These are phyloP conservation scores for Taphrina pruni DNA, from an alignment of 1,139 yeast genomes.

Conservation along the genomic window DNA sequence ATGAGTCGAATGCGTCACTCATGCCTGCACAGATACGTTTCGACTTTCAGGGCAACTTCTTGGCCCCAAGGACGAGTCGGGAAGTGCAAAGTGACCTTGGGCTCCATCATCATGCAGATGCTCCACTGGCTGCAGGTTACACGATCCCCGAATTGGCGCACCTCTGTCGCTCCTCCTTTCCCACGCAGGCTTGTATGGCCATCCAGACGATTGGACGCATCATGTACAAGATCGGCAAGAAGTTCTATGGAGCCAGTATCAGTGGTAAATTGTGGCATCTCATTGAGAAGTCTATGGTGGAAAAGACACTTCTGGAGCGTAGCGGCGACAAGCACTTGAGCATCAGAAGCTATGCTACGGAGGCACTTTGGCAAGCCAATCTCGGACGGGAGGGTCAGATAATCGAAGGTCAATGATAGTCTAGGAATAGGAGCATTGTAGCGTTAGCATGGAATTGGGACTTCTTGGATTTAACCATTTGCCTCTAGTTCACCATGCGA, in stretches of 20 bases:
- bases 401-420: slow-evolving; percentile 16
- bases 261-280: slow-evolving; percentile 77
- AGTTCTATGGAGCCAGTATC: slow-evolving; percentile 58
- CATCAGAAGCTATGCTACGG: slow-evolving; percentile 83
- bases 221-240: slow-evolving; percentile 75
- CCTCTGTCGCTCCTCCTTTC: slow-evolving; percentile 74
- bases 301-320: slow-evolving; percentile 76
- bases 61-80: slow-evolving; percentile 59
- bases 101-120: slow-evolving; percentile 87
- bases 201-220: slow-evolving; percentile 87
- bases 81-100: slow-evolving; percentile 67
- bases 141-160: slow-evolving; percentile 83
- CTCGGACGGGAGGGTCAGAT: slow-evolving; percentile 49
- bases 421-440: neutral
- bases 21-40: slow-evolving; percentile 68
- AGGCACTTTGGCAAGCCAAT: slow-evolving; percentile 92
- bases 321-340: slow-evolving; percentile 67
- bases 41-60: slow-evolving; percentile 81
- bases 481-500: slow-evolving; percentile 9
- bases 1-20: slow-evolving; percentile 49
- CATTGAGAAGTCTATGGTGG: slow-evolving; percentile 65
- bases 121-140: slow-evolving; percentile 86
- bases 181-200: slow-evolving; percentile 86
- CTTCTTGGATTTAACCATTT: neutral
- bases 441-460: slow-evolving; percentile 8